Percentiles rank a stretch among this genome's conserved stretches.
Evolutionary conservation across 1,284 basidiomycete genomes (phyloP).

Genomic region (Sanghuangporus sanghuang): DNA sequence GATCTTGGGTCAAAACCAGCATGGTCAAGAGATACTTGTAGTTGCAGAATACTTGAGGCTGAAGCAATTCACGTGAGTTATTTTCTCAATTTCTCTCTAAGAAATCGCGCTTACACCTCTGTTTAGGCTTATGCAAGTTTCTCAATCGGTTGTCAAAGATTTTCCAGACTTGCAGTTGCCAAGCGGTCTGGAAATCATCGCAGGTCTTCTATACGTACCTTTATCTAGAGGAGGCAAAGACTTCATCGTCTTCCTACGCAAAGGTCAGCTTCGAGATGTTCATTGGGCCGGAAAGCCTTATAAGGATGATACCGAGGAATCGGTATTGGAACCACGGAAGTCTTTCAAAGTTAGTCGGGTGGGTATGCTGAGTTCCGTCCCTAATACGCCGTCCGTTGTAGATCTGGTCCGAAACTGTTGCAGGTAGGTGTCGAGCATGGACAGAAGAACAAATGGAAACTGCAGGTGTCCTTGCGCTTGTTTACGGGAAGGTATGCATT

Average conservation of each 20-base stretch:
- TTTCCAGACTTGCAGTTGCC: slow-evolving; percentile 74
- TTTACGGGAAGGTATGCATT: slow-evolving; percentile 64
- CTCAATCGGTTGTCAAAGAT: slow-evolving; percentile 66
- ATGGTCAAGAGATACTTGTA: slow-evolving; percentile 83
- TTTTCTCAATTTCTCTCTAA: neutral
- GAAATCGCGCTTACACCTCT: neutral
- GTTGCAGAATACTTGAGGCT: slow-evolving; percentile 83
- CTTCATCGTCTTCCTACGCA: slow-evolving; percentile 81
- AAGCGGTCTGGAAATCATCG: slow-evolving; percentile 66
- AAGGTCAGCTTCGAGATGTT: slow-evolving; percentile 68
- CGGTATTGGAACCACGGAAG: slow-evolving; percentile 64
- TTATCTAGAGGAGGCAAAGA: slow-evolving; percentile 67
- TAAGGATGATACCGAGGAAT: slow-evolving; percentile 37
- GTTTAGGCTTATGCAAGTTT: slow-evolving; percentile 53
- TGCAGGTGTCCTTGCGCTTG: slow-evolving; percentile 78
- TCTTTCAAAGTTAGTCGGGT: slow-evolving; percentile 56
- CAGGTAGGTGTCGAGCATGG: slow-evolving; percentile 72
- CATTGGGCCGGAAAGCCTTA: slow-evolving; percentile 80
- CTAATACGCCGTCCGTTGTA: slow-evolving; percentile 7
- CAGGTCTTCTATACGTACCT: slow-evolving; percentile 78
- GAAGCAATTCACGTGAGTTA: slow-evolving; percentile 63
- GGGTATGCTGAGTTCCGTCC: neutral
- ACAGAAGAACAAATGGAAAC: slow-evolving; percentile 87
- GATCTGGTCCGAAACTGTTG: slow-evolving; percentile 76
- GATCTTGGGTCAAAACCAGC: slow-evolving; percentile 74